These are phyloP conservation scores for Cylindrodendrum hubeiense DNA, from an alignment of 2,329 filamentous ascomycete genomes.

Conservation along the genomic window DNA sequence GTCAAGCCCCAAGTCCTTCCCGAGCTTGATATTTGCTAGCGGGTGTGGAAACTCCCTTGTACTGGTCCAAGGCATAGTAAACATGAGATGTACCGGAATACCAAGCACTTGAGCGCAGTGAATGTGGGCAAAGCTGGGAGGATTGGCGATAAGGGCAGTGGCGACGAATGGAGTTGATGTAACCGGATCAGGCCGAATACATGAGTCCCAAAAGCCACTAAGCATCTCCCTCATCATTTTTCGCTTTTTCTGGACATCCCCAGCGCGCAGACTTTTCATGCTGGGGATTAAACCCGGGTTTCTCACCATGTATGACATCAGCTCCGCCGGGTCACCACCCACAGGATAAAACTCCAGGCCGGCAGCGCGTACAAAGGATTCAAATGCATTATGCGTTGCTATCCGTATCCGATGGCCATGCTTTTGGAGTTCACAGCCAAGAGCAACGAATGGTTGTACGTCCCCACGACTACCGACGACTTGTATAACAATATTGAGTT, in stretches of 20 bases:
- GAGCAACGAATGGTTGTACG: constrained; percentile 30
- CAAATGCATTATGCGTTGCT: constrained; percentile 28
- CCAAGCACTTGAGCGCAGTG: constrained; percentile 23
- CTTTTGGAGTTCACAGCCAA: constrained; percentile 22
- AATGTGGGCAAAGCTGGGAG: constrained; percentile 21
- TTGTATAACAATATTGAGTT: constrained; percentile 34
- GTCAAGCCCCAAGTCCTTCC: not conserved
- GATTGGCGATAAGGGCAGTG: constrained; percentile 18
- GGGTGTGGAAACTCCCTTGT: constrained; percentile 8
- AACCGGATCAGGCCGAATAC: not conserved
- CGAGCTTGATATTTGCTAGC: not conserved
- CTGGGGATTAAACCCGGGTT: constrained; percentile 3
- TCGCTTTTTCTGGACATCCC: constrained; percentile 13
- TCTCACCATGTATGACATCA: constrained; percentile 19
- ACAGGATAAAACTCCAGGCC: constrained; percentile 27
- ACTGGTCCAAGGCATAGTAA: constrained; percentile 17
- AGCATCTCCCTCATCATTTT: constrained; percentile 17
- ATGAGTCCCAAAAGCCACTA: constrained; percentile 8
- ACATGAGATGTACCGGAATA: constrained; percentile 26
- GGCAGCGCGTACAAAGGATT: not conserved
- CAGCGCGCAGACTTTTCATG: constrained; percentile 7
- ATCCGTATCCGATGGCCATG: constrained; percentile 32
- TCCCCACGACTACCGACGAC: constrained; percentile 31
- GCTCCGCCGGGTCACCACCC: constrained; percentile 26
- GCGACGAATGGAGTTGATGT: constrained; percentile 1